These are phyloP conservation scores for Cystobasidiaceae sp. DNA, from an alignment of 1,284 basidiomycete genomes.

Conservation along the genomic window DNA sequence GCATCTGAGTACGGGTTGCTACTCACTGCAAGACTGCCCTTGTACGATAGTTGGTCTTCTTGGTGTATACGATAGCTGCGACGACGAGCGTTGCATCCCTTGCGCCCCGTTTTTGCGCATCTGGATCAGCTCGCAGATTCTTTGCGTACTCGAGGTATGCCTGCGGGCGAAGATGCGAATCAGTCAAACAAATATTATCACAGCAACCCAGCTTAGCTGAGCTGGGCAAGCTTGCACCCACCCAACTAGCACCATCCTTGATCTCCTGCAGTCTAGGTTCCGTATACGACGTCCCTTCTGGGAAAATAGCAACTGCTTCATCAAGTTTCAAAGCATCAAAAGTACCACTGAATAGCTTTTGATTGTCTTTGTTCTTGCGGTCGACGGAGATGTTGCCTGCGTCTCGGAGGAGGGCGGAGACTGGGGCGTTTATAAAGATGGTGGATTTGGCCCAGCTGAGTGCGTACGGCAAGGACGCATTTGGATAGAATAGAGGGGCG, in stretches of 20 bases:
- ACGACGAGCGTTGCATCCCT: conserved; percentile 64
- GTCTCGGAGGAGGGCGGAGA: conserved; percentile 69
- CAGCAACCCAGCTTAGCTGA: too few relatives aligned
- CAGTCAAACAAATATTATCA: too few relatives aligned
- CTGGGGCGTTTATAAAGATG: conserved; percentile 70
- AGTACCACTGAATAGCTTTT: conserved; percentile 80
- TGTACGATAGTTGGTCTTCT: conserved; percentile 90
- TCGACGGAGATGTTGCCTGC: conserved; percentile 95
- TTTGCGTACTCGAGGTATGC: conserved; percentile 85
- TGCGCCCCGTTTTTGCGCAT: conserved; percentile 48
- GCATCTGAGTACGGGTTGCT: too few relatives aligned
- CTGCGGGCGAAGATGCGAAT: not conserved
- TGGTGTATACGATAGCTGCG: conserved; percentile 83
- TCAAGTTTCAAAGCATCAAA: conserved; percentile 74
- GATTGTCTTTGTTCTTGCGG: conserved; percentile 82
- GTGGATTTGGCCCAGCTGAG: conserved; percentile 50
- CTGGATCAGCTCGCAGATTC: conserved; percentile 55
- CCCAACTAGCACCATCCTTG: conserved; percentile 92
- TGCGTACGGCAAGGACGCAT: too few relatives aligned
- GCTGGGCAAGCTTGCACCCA: not conserved
- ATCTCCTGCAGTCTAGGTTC: conserved; percentile 86
- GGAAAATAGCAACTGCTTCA: conserved; percentile 83
- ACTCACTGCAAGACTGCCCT: conserved; percentile 53
- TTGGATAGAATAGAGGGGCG: too few relatives aligned
- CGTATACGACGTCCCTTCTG: conserved; percentile 65